A percentile compares a stretch with the other conserved stretches of the same genome.
Evolutionary conservation across 495 filamentous ascomycete species (phyloP).

Genomic region (Daldinia decipiens): DNA sequence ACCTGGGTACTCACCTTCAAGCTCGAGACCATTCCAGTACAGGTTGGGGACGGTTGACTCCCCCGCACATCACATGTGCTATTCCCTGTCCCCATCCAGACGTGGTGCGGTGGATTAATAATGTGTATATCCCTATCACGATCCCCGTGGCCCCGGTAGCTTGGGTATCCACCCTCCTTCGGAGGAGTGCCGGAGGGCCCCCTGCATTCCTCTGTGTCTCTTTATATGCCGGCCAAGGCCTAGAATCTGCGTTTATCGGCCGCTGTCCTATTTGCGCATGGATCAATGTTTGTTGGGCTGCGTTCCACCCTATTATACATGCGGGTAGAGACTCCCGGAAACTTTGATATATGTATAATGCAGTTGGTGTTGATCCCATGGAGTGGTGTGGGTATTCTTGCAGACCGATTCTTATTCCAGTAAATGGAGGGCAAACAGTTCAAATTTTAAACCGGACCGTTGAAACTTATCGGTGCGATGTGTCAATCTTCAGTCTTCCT

Average conservation of each 20-base stretch:
- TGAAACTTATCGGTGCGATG: neutral
- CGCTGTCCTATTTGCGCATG: neutral
- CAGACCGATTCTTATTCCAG: neutral
- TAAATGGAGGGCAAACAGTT: neutral
- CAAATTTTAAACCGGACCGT: neutral
- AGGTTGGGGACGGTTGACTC: conserved; percentile 19
- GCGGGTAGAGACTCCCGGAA: neutral
- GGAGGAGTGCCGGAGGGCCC: conserved; percentile 23
- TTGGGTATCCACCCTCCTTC: conserved; percentile 17
- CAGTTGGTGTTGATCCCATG: neutral
- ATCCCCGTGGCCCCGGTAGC: conserved; percentile 31
- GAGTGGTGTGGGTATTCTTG: conserved; percentile 12
- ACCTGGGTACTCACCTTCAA: conserved; percentile 4
- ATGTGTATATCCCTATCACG: conserved; percentile 14
- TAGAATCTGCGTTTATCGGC: conserved; percentile 1
- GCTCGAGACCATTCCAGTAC: conserved; percentile 20
- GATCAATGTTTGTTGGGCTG: neutral
- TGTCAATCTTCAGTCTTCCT: conserved; percentile 6
- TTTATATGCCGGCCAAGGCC: neutral
- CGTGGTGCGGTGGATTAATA: neutral
- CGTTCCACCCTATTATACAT: conserved; percentile 1
- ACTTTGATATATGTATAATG: conserved; percentile 14
- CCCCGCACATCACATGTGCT: conserved; percentile 19
- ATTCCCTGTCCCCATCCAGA: neutral
- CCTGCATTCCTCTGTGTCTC: neutral